A percentile compares a stretch with the other conserved stretches of the same genome.
phyloP scores from a whole-genome alignment of 1,284 basidiomycete genomes.

The Taiwanofungus camphoratus region DNA sequence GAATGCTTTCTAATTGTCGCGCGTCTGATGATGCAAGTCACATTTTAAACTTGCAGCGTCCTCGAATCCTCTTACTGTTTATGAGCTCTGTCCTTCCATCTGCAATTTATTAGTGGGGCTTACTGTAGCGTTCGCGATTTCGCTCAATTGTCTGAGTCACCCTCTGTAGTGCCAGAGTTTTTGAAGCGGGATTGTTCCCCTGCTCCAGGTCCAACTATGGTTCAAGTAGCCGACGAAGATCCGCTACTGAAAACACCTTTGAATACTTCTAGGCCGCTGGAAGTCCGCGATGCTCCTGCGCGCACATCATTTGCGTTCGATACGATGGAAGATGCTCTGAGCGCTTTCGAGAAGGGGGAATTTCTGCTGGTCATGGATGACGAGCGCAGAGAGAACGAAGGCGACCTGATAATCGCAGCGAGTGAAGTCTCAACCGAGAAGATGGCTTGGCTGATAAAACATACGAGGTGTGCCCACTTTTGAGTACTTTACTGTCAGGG shows the following conservation, averaged over 20 bases:
- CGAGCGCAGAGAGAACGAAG: constrained; percentile 90
- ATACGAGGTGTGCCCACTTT: constrained; percentile 70
- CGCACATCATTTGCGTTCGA: constrained; percentile 47
- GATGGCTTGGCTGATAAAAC: constrained; percentile 99
- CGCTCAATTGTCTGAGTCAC: constrained; percentile 3
- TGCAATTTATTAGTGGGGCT: too few species aligned
- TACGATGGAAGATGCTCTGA: constrained; percentile 73
- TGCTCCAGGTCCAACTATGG: background rate
- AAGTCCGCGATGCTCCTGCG: constrained; percentile 18
- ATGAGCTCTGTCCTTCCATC: too few species aligned
- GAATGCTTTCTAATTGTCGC: too few species aligned
- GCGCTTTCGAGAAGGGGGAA: constrained; percentile 76
- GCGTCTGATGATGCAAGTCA: too few species aligned
- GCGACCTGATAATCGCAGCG: constrained; percentile 87
- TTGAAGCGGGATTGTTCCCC: background rate
- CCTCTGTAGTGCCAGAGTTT: background rate
- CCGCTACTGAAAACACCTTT: constrained; percentile 8
- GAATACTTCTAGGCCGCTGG: constrained; percentile 21
- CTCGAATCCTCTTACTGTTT: too few species aligned
- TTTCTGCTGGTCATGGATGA: constrained; percentile 97
- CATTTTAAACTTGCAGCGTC: too few species aligned
- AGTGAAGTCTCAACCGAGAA: constrained; percentile 84
- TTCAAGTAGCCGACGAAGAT: background rate
- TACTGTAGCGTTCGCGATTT: too few species aligned
- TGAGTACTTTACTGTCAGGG: background rate